Percentiles rank a stretch among this genome's conserved stretches.
phyloP scores from a whole-genome alignment of 2,329 filamentous ascomycete species.

The Colletotrichum phormii region DNA sequence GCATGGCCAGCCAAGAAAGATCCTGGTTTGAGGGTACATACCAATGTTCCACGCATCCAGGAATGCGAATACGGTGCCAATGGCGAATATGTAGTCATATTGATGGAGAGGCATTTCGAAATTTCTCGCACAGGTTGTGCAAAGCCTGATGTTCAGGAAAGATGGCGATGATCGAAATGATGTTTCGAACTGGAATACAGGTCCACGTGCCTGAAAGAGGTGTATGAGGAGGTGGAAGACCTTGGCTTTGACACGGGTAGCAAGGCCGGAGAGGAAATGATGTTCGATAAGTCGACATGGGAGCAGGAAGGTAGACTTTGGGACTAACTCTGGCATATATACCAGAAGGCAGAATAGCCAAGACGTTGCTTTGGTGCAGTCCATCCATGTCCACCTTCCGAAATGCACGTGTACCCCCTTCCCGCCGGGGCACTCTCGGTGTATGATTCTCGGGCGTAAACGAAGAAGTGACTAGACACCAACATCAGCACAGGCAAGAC shows the following conservation, averaged over 20 bases:
- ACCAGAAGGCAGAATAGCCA: constrained; percentile 6
- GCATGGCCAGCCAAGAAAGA: rapidly evolving
- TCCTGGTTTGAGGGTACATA: constrained; percentile 39
- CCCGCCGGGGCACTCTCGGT: neutral
- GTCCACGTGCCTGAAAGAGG: neutral
- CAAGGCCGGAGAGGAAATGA: constrained; percentile 23
- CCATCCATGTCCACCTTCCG: neutral
- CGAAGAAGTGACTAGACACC: constrained; percentile 12
- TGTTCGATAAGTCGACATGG: constrained; percentile 31
- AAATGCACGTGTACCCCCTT: neutral
- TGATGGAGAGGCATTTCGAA: constrained; percentile 54
- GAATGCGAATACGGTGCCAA: constrained; percentile 73
- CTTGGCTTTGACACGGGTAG: constrained; percentile 17
- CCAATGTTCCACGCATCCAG: constrained; percentile 76
- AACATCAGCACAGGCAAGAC: constrained; percentile 13
- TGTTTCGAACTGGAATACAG: constrained; percentile 1
- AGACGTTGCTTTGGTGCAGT: neutral
- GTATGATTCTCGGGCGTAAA: constrained; percentile 7
- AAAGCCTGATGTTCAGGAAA: neutral
- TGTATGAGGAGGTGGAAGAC: constrained; percentile 12
- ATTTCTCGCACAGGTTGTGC: neutral
- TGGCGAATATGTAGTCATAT: constrained; percentile 73
- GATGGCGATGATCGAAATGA: neutral
- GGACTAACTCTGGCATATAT: constrained; percentile 25
- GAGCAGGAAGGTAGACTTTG: neutral